phyloP scores from a whole-genome alignment of 805 yeast genomes.

The Candida easanensis region DNA sequence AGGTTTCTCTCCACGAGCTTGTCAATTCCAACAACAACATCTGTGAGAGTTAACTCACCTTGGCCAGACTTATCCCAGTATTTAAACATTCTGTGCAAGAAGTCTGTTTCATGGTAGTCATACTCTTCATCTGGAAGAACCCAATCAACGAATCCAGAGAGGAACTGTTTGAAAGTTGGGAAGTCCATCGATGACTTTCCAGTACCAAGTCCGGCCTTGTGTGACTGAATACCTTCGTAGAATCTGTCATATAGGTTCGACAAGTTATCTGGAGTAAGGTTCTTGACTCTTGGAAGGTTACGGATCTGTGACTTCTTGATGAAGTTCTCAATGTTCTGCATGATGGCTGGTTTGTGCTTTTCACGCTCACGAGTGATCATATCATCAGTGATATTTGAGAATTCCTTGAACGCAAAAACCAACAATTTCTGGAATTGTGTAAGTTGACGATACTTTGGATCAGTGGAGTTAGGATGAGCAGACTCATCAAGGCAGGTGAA shows the following conservation, averaged over 20 bases:
- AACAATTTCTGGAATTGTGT: conserved; percentile 87
- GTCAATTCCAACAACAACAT: conserved; percentile 72
- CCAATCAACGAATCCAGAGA: conserved; percentile 84
- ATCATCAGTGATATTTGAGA: conserved; percentile 73
- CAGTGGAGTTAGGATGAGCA: conserved; percentile 70
- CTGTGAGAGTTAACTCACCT: conserved; percentile 61
- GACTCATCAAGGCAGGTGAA: conserved; percentile 74
- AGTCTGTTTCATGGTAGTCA: conserved; percentile 40
- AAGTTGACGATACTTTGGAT: conserved; percentile 59
- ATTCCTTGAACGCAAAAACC: conserved; percentile 91
- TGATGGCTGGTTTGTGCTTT: conserved; percentile 71
- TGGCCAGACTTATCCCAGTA: conserved; percentile 64
- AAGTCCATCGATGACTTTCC: conserved; percentile 69
- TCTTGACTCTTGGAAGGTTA: conserved; percentile 71
- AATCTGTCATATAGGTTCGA: conserved; percentile 81
- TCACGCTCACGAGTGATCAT: conserved; percentile 66
- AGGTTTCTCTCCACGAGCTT: conserved; percentile 67
- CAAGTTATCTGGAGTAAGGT: conserved; percentile 54
- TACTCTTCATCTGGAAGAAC: conserved; percentile 39
- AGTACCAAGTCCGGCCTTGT: conserved; percentile 51
- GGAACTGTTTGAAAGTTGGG: conserved; percentile 65
- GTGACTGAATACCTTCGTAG: conserved; percentile 71
- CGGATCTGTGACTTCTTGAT: conserved; percentile 90
- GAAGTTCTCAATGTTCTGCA: conserved; percentile 83
- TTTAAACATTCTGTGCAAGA: conserved; percentile 60